Base-by-base conservation (phyloP, 331 rosid species). In the Acacia concinna region DNA sequence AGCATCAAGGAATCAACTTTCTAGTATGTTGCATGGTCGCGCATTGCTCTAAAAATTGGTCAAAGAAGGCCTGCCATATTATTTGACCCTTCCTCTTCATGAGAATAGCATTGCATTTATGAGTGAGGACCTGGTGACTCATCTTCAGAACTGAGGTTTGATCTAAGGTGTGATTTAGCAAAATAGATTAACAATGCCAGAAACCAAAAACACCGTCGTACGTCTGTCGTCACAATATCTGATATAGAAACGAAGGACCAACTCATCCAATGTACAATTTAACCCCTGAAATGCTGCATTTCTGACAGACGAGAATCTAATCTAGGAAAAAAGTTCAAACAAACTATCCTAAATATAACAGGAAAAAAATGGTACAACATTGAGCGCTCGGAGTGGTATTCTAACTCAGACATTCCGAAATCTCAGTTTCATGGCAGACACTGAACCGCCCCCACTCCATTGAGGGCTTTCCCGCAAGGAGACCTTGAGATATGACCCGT, bases 181-280 rank as follows among this genome's bases (percentile, higher is more conserved):
- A 18, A 49, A 34, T n/a, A 38, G 56, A 1, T 1, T 3, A 35
- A 30, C 9, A 21, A 27, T 8, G 28, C 41, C 28, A 49, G 23
- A 56, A 49, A 57, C 25, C 15, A 9, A 35, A 32, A 12, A 46
- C 8, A 21, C 27, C 14, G 8, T 5, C 20, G 47, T 13, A 38
- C 57, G 73, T 73, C 76, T 28, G 38, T 31, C n/a, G 79, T 78
- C 38, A 74, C 74, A 76, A 85, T 56, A 40, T 67, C 69, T 69
- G 64, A 31, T 82, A 73, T 43, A 81, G 54, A 76, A 57, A 75
- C 18, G 37, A 63, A 56, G 52, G 83, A 78, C 31, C 67, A 44
- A 59, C 83, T 83, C 87, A 25, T 71, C 69, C 70, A 77, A 87
- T 85, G 81, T 80, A 87, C 83, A 84, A 51, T 76, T 85, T 68